These are phyloP conservation scores for Rhodosporidiobolus sp. DNA, from an alignment of 768 basidiomycete species.

Conservation along the genomic window DNA sequence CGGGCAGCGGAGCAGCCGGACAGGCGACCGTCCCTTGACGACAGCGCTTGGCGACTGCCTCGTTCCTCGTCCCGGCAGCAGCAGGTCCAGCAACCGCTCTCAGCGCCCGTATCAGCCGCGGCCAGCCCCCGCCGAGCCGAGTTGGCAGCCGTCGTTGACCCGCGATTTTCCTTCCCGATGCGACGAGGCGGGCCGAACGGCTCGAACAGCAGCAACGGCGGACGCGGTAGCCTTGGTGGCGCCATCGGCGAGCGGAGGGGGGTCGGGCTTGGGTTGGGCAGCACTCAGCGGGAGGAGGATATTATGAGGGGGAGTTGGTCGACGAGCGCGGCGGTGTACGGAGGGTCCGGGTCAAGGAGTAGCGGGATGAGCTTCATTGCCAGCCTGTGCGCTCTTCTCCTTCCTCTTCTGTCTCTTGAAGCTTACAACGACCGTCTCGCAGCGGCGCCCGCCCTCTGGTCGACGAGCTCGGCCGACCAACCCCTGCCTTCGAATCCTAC, in stretches of 20 bases:
- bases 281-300: not conserved
- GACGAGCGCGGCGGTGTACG: not conserved
- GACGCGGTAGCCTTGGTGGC: not conserved
- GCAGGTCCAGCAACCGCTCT: no score
- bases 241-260: not conserved
- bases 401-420: fast-evolving
- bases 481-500: not conserved
- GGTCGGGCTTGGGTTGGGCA: not conserved
- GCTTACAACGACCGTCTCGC: not conserved
- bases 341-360: not conserved
- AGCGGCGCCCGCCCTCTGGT: not conserved
- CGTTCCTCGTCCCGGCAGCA: no score
- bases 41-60: no score
- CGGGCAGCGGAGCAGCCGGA: not conserved
- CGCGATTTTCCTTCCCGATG: slow-evolving; percentile 24
- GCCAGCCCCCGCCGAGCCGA: no score
- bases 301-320: not conserved
- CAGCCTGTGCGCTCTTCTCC: slow-evolving; percentile 1
- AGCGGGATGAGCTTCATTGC: slow-evolving; percentile 14
- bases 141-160: slow-evolving; percentile 8
- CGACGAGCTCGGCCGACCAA: not conserved
- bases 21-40: not conserved
- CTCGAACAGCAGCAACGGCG: not conserved
- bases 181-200: not conserved
- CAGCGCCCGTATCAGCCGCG: not conserved